These are phyloP conservation scores for Staphylotrichum longicolle DNA, from an alignment of 495 filamentous ascomycete species.

Conservation along the genomic window DNA sequence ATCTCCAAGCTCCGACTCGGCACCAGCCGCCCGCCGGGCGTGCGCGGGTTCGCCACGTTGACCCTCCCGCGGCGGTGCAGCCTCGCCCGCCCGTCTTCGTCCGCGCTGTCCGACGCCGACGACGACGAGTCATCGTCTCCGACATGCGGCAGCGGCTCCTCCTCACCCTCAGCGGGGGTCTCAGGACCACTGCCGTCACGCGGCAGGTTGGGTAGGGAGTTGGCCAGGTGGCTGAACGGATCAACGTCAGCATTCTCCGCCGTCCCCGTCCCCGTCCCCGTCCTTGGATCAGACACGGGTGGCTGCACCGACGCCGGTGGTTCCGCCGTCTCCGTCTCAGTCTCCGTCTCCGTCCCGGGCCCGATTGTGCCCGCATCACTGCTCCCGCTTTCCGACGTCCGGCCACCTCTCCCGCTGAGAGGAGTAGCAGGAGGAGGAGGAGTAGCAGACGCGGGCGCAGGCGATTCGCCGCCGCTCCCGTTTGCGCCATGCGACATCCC, in stretches of 20 bases:
- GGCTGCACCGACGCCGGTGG: neutral
- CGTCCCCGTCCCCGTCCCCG: neutral
- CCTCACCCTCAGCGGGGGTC: neutral
- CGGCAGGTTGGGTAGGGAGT: too few species aligned
- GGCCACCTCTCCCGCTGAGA: too few species aligned
- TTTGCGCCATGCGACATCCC: constrained; percentile 29
- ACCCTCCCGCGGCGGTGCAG: constrained; percentile 48
- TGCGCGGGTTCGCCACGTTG: constrained; percentile 55
- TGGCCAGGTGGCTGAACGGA: constrained; percentile 2
- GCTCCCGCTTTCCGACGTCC: neutral
- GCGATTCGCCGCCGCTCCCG: too few species aligned
- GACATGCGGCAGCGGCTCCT: neutral
- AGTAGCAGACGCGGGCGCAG: too few species aligned
- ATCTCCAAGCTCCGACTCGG: constrained; percentile 51
- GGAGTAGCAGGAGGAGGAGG: too few species aligned
- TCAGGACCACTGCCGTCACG: neutral
- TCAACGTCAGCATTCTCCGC: constrained; percentile 2
- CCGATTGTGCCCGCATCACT: too few species aligned
- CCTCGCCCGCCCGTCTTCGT: constrained; percentile 36
- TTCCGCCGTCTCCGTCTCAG: too few species aligned
- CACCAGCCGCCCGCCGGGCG: constrained; percentile 48
- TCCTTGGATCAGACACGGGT: neutral
- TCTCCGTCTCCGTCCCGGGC: too few species aligned
- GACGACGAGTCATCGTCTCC: constrained; percentile 35
- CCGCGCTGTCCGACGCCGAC: constrained; percentile 33